These are phyloP conservation scores for Spathaspora jeffriesii DNA, from an alignment of 1,139 yeast genomes.

Conservation along the genomic window DNA sequence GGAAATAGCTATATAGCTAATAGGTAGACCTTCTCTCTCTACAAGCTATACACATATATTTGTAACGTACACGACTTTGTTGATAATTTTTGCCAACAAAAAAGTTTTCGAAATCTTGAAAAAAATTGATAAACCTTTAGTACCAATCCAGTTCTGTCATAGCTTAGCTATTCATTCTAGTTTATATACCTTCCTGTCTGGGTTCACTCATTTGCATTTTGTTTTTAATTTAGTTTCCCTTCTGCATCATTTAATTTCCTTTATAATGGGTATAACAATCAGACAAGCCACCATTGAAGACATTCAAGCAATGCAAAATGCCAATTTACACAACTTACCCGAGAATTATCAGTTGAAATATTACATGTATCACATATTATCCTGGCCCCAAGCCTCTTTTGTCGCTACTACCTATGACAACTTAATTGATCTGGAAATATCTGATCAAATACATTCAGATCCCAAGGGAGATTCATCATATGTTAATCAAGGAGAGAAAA, in stretches of 20 bases:
- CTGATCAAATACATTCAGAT: slow-evolving; percentile 19
- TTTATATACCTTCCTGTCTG: too few relatives aligned
- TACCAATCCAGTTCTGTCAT: not conserved
- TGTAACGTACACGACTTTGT: not conserved
- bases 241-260: not conserved
- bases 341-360: slow-evolving; percentile 93
- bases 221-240: not conserved
- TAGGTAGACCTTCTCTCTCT: too few relatives aligned
- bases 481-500: slow-evolving; percentile 66
- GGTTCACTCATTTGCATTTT: too few relatives aligned
- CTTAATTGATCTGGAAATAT: slow-evolving; percentile 25
- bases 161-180: not conserved
- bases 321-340: slow-evolving; percentile 89
- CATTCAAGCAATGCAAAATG: slow-evolving; percentile 94
- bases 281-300: slow-evolving; percentile 88
- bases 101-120: not conserved
- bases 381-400: slow-evolving; percentile 98
- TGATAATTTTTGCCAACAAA: not conserved
- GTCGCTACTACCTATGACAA: slow-evolving; percentile 80
- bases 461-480: slow-evolving; percentile 58
- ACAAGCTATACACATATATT: not conserved
- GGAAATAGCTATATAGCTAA: too few relatives aligned
- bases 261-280: slow-evolving; percentile 75
- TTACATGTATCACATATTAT: slow-evolving; percentile 87
- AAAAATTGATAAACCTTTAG: not conserved